These are phyloP conservation scores for Astragalus membranaceus DNA, from an alignment of 306 rosid species.

Conservation along the genomic window DNA sequence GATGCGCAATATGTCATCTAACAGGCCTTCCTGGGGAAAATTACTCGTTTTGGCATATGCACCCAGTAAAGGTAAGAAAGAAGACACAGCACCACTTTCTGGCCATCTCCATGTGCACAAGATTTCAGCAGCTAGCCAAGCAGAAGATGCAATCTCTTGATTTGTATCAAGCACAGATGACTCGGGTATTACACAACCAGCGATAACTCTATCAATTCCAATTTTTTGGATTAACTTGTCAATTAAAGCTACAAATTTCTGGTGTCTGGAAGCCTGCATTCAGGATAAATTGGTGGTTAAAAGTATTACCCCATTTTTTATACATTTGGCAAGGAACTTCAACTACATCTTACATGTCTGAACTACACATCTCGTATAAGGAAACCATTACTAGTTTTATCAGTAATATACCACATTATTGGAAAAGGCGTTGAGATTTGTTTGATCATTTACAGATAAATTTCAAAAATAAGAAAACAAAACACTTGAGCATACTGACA, in stretches of 20 bases:
- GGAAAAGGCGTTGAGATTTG: slow-evolving; percentile 4
- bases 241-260: slow-evolving; percentile 58
- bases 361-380: neutral
- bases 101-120: slow-evolving; percentile 98
- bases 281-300: slow-evolving; percentile 19
- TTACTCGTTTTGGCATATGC: slow-evolving; percentile 46
- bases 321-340: neutral
- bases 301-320: slow-evolving; percentile 3
- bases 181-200: slow-evolving; percentile 26
- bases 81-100: slow-evolving; percentile 59
- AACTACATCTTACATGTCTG: neutral
- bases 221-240: slow-evolving; percentile 57
- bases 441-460: neutral
- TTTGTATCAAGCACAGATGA: slow-evolving; percentile 30
- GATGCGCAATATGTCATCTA: slow-evolving; percentile 52
- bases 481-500: neutral
- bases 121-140: slow-evolving; percentile 91
- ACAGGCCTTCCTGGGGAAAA: slow-evolving; percentile 45
- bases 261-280: slow-evolving; percentile 68
- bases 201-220: slow-evolving; percentile 58
- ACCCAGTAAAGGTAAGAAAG: slow-evolving; percentile 71
- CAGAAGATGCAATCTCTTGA: slow-evolving; percentile 48
- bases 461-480: neutral
- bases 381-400: neutral
- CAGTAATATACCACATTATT: neutral